phyloP scores from a whole-genome alignment of 768 basidiomycete genomes.

The Floccularia luteovirens region DNA sequence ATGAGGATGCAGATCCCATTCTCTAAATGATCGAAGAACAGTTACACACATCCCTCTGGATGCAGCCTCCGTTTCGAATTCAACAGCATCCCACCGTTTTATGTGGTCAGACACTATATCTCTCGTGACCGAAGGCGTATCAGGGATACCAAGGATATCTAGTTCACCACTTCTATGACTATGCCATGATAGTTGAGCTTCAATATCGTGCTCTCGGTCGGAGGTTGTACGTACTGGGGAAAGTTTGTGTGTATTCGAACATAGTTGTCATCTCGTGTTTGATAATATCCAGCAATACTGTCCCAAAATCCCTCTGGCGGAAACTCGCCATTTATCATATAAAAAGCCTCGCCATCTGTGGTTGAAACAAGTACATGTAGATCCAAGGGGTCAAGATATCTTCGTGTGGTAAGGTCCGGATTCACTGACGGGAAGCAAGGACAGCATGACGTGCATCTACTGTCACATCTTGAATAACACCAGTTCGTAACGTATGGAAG shows the following conservation, averaged over 20 bases:
- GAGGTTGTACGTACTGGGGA: conserved; percentile 37
- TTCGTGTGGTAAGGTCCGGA: neutral
- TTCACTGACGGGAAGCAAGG: conserved; percentile 41
- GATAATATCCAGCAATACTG: conserved; percentile 42
- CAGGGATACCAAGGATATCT: conserved; percentile 29
- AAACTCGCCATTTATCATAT: conserved; percentile 31
- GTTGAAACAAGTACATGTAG: neutral
- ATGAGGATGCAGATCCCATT: conserved; percentile 46
- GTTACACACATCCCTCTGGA: conserved; percentile 38
- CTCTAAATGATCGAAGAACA: conserved; percentile 36
- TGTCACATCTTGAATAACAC: conserved; percentile 35
- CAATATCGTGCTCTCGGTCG: neutral
- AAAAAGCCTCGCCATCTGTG: conserved; percentile 43
- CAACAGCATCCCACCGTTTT: conserved; percentile 29
- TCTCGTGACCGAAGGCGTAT: conserved; percentile 19
- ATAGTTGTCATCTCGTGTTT: conserved; percentile 38
- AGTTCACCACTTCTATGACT: conserved; percentile 48
- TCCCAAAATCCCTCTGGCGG: conserved; percentile 33
- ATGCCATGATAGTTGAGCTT: neutral
- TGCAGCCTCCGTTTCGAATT: conserved; percentile 42
- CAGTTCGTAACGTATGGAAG: conserved; percentile 38
- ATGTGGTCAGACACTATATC: conserved; percentile 30
- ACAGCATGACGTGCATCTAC: conserved; percentile 52
- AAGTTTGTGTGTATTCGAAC: conserved; percentile 61
- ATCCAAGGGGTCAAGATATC: neutral